Evolutionary conservation across 2,329 filamentous ascomycete genomes (phyloP), one percentile per base, ranked within the genome.

Genomic region (Colletotrichum eremochloae): DNA sequence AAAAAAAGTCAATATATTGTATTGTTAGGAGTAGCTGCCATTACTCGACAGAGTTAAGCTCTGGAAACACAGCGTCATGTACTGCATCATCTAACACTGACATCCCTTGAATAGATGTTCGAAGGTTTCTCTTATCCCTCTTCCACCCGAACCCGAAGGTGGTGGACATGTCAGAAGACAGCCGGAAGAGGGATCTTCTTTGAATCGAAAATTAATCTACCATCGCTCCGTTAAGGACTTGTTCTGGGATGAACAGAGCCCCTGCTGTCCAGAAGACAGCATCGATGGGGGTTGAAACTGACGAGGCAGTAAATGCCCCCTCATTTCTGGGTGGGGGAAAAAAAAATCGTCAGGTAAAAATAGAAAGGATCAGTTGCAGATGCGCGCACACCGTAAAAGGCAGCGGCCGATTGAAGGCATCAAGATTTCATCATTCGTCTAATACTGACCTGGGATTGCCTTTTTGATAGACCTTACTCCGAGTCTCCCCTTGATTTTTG

Each of bases 201-300:
- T 77, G 75, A 68, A 77, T 81, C 79, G 79, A 80, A 79, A 29
- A 53, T 75, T 56, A 52, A 84, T 93, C 86, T 94, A 80, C 92
- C 92, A 93, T 92, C 91, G 92, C 90, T 94, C 92, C 92, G 92
- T 94, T 94, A 92, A 92, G 91, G 86, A 87, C 88, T 86, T 84
- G 87, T 89, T 88, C 89, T 92, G 86, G 85, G 88, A 80, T 87
- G 86, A 90, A 89, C 86, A 84, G 84, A 88, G 90, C 85, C 88
- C 92, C 88, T 92, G 92, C 92, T 88, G 87, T 87, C 92, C 89
- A 88, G 88, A 84, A 86, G 90, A 90, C 88, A 91, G 91, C 92
- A 93, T 90, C 92, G 89, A 86, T 93, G 75, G 73, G 42, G 38
- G 24, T 24, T 36, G 67, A 7, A 42, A 65, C 42, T 50, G 36